These are phyloP conservation scores for Chytriomyces hyalinus DNA, from an alignment of 192 early-diverging fungal genomes.

Conservation along the genomic window DNA sequence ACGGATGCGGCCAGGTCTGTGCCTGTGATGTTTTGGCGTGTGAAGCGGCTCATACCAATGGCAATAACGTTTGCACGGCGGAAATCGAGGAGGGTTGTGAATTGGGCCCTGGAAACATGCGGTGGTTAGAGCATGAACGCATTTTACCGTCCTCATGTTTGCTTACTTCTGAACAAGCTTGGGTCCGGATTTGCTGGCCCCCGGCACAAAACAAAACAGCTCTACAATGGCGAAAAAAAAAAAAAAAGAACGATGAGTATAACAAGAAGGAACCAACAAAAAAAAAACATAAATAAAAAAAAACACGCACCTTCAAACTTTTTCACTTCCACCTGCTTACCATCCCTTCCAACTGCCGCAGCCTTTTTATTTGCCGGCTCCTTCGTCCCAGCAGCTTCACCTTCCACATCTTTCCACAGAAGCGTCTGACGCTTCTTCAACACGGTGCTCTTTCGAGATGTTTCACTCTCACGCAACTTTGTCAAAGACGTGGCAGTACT, in stretches of 20 bases:
- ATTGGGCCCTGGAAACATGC: conserved; percentile 44
- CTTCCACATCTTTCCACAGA: conserved; percentile 42
- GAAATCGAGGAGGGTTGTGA: conserved; percentile 58
- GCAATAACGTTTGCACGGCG: conserved; percentile 63
- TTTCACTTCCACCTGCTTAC: conserved; percentile 45
- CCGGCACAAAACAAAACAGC: conserved; percentile 57
- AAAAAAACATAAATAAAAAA: background rate
- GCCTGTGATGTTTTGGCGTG: conserved; percentile 48
- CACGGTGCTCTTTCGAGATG: conserved; percentile 3
- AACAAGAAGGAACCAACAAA: conserved; percentile 14
- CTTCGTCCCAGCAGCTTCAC: conserved; percentile 22
- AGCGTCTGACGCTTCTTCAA: conserved; percentile 26
- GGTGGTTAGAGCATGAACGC: too few species aligned
- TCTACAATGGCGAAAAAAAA: conserved; percentile 28
- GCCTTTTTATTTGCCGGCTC: conserved; percentile 1
- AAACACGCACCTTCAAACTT: conserved; percentile 49
- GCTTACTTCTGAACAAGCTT: conserved; percentile 46
- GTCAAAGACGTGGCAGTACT: conserved; percentile 10
- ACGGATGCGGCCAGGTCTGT: conserved; percentile 39
- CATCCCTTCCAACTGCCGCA: conserved; percentile 32
- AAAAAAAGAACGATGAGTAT: conserved; percentile 13
- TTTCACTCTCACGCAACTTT: conserved; percentile 12
- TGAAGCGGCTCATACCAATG: conserved; percentile 56
- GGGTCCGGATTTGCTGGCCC: conserved; percentile 31
- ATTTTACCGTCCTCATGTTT: background rate